A percentile compares a stretch with the other conserved stretches of the same genome.
These are phyloP conservation scores for Eucalyptus marginata DNA, from an alignment of 345 rosid genomes.

Conservation along the genomic window DNA sequence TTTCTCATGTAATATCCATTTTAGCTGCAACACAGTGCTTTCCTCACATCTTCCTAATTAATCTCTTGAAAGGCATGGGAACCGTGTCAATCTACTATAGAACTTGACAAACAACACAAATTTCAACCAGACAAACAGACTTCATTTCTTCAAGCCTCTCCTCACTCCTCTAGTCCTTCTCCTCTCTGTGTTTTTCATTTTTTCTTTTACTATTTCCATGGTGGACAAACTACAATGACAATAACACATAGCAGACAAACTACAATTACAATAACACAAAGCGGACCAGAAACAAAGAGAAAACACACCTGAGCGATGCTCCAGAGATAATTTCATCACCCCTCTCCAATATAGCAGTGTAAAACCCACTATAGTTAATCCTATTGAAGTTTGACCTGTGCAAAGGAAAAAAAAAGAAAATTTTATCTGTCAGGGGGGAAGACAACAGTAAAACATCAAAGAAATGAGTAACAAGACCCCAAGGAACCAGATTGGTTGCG, in stretches of 20 bases:
- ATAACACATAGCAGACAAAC: not conserved
- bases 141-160: not conserved
- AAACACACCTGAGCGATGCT: conserved; percentile 69
- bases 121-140: not conserved
- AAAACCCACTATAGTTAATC: conserved; percentile 68
- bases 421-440: not conserved
- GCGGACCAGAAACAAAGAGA: not conserved
- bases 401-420: not conserved
- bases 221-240: not conserved
- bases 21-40: not conserved
- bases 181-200: not conserved
- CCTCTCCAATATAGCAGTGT: conserved; percentile 69
- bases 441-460: not conserved
- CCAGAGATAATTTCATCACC: conserved; percentile 85
- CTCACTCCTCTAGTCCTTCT: not conserved
- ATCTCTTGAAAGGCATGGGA: not conserved
- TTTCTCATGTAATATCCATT: not conserved
- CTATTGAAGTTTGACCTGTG: conserved; percentile 75
- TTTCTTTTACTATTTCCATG: not conserved
- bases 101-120: not conserved
- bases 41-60: not conserved
- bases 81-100: not conserved
- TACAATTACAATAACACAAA: not conserved
- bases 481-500: not conserved
- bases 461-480: not conserved